Evolutionary conservation across 306 rosid species (phyloP).

Genomic region (Ammopiptanthus mongolicus): DNA sequence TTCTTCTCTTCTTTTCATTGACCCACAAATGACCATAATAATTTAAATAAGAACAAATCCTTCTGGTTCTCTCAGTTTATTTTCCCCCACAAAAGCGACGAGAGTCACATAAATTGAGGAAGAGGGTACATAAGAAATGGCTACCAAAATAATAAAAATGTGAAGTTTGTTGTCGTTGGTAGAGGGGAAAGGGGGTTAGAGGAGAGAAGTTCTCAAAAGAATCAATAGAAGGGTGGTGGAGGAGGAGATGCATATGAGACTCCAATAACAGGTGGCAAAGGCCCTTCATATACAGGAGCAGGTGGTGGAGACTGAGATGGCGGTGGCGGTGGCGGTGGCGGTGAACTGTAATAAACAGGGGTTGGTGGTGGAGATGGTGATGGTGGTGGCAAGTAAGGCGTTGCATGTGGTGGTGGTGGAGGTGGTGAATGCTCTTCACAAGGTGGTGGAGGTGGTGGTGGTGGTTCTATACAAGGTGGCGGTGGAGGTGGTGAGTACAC

Average conservation of each 20-base stretch:
- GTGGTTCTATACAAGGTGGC: slow-evolving; percentile 63
- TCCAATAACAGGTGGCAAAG: slow-evolving; percentile 81
- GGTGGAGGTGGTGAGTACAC: slow-evolving; percentile 40
- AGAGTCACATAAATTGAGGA: slow-evolving; percentile 55
- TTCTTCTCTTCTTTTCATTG: slow-evolving; percentile 17
- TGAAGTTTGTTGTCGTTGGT: slow-evolving; percentile 25
- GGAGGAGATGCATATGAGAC: slow-evolving; percentile 91
- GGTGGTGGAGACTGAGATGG: slow-evolving; percentile 48
- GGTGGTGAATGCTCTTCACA: slow-evolving; percentile 57
- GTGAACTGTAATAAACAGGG: slow-evolving; percentile 19
- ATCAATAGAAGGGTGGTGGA: slow-evolving; percentile 94
- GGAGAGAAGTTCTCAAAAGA: slow-evolving; percentile 82
- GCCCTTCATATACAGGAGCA: slow-evolving; percentile 90
- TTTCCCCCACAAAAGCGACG: slow-evolving; percentile 50
- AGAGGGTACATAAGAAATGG: slow-evolving; percentile 32
- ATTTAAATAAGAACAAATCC: slow-evolving; percentile 20
- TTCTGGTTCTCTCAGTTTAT: slow-evolving; percentile 4
- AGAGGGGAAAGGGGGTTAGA: slow-evolving; percentile 50
- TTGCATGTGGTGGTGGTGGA: slow-evolving; percentile 54
- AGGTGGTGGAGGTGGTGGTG: slow-evolving; percentile 62
- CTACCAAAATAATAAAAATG: slow-evolving; percentile 19
- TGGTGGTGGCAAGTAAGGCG: slow-evolving; percentile 45
- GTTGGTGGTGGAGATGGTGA: slow-evolving; percentile 50
- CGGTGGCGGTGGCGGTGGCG: slow-evolving; percentile 25
- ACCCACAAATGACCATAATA: neutral